Percentiles rank a stretch among this genome's conserved stretches.
These are phyloP conservation scores for Phytophthora fragariae DNA, from an alignment of 352 stramenopile genomes.

Conservation along the genomic window DNA sequence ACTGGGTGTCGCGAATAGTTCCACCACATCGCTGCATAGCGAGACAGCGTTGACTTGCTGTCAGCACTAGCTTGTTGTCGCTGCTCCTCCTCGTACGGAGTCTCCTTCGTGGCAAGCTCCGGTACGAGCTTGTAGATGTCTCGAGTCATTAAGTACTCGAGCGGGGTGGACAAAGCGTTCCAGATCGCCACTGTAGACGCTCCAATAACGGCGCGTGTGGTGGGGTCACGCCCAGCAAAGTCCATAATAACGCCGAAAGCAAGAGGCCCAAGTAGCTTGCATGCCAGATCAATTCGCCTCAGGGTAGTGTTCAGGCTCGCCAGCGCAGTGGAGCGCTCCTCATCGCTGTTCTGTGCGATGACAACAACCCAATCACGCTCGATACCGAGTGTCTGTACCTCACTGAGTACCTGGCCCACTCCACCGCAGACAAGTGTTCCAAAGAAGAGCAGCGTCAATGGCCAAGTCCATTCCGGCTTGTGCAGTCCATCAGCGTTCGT, in stretches of 20 bases:
- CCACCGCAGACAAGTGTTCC: slow-evolving; percentile 68
- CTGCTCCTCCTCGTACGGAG: slow-evolving; percentile 21
- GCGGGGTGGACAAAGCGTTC: slow-evolving; percentile 78
- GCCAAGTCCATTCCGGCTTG: slow-evolving; percentile 61
- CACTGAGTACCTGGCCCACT: slow-evolving; percentile 82
- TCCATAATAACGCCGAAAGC: slow-evolving; percentile 85
- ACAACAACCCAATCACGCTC: slow-evolving; percentile 91
- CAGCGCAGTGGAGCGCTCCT: slow-evolving; percentile 52
- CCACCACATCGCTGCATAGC: slow-evolving; percentile 47
- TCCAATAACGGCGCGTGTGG: slow-evolving; percentile 70
- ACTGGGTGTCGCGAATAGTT: slow-evolving; percentile 56
- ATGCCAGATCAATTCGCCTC: slow-evolving; percentile 81
- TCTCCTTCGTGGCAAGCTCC: slow-evolving; percentile 49
- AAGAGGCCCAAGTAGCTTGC: slow-evolving; percentile 76
- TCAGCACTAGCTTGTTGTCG: background rate
- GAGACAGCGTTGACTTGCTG: slow-evolving; percentile 16
- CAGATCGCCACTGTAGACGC: slow-evolving; percentile 73
- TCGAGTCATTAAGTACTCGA: slow-evolving; percentile 80
- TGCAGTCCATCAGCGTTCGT: slow-evolving; percentile 64
- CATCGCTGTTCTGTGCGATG: slow-evolving; percentile 47
- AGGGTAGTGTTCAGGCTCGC: slow-evolving; percentile 75
- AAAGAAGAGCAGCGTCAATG: slow-evolving; percentile 59
- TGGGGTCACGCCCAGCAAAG: slow-evolving; percentile 70
- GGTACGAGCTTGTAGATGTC: slow-evolving; percentile 74
- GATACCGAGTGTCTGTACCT: slow-evolving; percentile 79